Evolutionary conservation across 495 filamentous ascomycete genomes (phyloP), one percentile per base, ranked within the genome.

Genomic region (Podospora pseudoanserina): DNA sequence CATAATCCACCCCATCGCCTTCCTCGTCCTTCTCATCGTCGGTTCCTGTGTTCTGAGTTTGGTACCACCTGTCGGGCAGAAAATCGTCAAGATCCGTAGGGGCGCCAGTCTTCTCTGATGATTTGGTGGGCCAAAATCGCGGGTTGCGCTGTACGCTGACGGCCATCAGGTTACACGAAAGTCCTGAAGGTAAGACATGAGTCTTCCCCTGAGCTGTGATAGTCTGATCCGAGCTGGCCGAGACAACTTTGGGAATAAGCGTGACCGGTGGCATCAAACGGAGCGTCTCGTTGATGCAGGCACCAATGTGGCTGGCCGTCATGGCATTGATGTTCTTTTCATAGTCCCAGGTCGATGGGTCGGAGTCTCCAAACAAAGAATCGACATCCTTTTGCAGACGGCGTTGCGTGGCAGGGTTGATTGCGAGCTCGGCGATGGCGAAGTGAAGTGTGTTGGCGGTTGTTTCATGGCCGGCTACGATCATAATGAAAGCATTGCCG

Each of bases 401-500:
- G 27, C 82, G 79, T 68, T 92, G 90, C 18, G 80, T 79, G 2
- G 75, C 63, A 18, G 84, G 83, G 75, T 89, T 82, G 67, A 83
- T 81, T 27, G 90, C 90, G 2, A 92, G 84, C 65, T 83, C 79
- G 59, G 89, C 60, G 2, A 91, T 75, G 16, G 84, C 77, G 72
- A 87, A 90, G 73, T 91, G 88, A 11, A 90, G 76, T 1, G 82
- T 82, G 76, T 90, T 90, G 60, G 89, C 89, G 4, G 88, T 86
- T 0, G 90, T 90, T 73, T 92, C 90, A 75, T 92, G 90, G 23
- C 90, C 90, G 1, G 90, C 89, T 16, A 92, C 79, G 55, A 88
- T 85, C 74, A 90, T 88, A 71, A 91, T 85, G 75, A 91, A 92
- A 13, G 88, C 85, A 72, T 92, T 90, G 34, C 87, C 88, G 27